A percentile compares a stretch with the other conserved stretches of the same genome.
phyloP scores from a whole-genome alignment of 2,329 filamentous ascomycete genomes.

The Leptosphaerulina australis region DNA sequence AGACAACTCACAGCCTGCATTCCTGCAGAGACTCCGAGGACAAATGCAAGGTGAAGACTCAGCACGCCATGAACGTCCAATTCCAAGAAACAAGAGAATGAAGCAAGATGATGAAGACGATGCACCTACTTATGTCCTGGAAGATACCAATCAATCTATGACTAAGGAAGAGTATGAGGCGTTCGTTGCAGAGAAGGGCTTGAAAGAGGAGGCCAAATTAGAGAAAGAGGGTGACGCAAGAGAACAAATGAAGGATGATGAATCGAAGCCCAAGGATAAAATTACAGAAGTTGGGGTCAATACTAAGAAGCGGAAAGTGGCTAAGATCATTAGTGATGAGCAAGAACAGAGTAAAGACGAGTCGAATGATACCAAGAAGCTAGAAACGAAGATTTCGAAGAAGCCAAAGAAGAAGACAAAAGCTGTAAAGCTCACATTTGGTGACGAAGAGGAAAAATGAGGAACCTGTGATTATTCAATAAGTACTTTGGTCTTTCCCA shows the following conservation, averaged over 20 bases:
- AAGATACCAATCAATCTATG: conserved; percentile 68
- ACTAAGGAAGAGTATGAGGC: conserved; percentile 59
- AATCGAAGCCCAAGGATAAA: conserved; percentile 34
- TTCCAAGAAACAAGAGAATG: conserved; percentile 54
- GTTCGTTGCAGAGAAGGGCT: conserved; percentile 45
- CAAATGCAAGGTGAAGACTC: conserved; percentile 59
- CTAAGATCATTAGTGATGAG: conserved; percentile 44
- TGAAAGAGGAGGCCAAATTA: conserved; percentile 14
- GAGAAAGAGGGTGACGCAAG: conserved; percentile 12
- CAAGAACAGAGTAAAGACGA: conserved; percentile 26
- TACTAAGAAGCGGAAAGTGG: conserved; percentile 48
- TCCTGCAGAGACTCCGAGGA: conserved; percentile 56
- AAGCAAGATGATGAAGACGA: conserved; percentile 72
- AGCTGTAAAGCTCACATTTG: conserved; percentile 47
- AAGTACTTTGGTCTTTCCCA: neutral
- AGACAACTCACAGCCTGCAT: conserved; percentile 59
- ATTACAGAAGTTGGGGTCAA: conserved; percentile 42
- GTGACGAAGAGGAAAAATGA: conserved; percentile 42
- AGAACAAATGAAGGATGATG: conserved; percentile 4
- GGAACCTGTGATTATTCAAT: neutral
- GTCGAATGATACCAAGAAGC: conserved; percentile 13
- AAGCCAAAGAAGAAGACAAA: conserved; percentile 48
- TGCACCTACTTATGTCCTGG: conserved; percentile 75
- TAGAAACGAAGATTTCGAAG: conserved; percentile 29
- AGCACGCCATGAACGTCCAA: conserved; percentile 53